Conservation (phyloP, 352 stramenopile species). For the Phytophthora tubulina region DNA sequence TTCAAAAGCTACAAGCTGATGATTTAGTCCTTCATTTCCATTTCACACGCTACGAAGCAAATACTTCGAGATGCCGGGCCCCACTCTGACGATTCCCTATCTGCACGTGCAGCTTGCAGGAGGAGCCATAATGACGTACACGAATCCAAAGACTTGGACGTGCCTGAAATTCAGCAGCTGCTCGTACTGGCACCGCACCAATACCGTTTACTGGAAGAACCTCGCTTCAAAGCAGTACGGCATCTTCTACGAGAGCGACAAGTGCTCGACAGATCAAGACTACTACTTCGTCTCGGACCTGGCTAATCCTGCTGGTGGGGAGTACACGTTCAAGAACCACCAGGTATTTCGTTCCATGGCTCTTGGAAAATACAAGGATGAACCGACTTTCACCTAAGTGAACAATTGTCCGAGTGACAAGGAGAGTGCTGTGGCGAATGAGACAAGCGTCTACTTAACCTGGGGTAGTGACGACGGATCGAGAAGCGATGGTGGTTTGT, state of each 20-base stretch:
- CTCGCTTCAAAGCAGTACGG: conserved; percentile 11
- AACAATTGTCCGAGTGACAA: conserved; percentile 14
- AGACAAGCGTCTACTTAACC: neutral
- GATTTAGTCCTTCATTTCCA: neutral
- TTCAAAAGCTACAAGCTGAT: too few relatives aligned
- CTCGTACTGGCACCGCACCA: conserved; percentile 9
- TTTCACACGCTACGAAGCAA: neutral
- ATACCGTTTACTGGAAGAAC: conserved; percentile 12
- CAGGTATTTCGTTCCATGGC: conserved; percentile 17
- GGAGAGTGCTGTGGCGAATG: neutral
- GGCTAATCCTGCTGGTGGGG: neutral
- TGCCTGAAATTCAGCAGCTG: conserved; percentile 27
- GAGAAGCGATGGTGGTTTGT: neutral
- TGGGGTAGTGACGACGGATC: neutral
- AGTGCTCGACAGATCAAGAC: neutral
- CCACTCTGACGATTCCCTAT: conserved; percentile 3
- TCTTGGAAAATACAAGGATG: neutral
- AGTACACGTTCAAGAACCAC: conserved; percentile 6
- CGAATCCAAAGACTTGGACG: conserved; percentile 3
- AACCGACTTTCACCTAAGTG: conserved; percentile 7
- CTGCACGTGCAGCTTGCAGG: conserved; percentile 2
- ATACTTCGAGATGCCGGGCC: neutral
- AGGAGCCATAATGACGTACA: conserved; percentile 5
- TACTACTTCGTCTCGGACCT: conserved; percentile 21
- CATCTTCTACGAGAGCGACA: conserved; percentile 22